Evolutionary conservation across 805 yeast species (phyloP).

Genomic region (Metschnikowia noctiluminum): DNA sequence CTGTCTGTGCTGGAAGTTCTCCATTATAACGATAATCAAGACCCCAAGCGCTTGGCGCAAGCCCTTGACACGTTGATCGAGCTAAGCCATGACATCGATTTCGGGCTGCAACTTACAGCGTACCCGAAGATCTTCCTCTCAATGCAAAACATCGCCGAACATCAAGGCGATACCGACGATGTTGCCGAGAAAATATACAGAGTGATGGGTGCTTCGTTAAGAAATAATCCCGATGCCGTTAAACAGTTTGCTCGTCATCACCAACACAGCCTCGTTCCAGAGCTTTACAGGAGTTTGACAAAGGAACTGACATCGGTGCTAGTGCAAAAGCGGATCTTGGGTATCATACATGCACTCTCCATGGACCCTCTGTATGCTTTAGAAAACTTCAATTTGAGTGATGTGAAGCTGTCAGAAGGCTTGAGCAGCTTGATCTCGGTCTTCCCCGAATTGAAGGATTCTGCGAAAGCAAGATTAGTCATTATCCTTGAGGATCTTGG

Average conservation of each 20-base stretch:
- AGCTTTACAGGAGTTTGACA: conserved; percentile 22
- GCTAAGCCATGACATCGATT: conserved; percentile 64
- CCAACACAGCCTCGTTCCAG: conserved; percentile 17
- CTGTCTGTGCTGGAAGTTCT: conserved; percentile 14
- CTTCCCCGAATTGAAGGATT: conserved; percentile 26
- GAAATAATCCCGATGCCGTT: conserved; percentile 70
- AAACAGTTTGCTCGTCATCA: conserved; percentile 30
- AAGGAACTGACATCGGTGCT: conserved; percentile 22
- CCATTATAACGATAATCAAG: conserved; percentile 13
- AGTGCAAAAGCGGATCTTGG: conserved; percentile 47
- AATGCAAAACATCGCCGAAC: conserved; percentile 24
- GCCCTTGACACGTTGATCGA: conserved; percentile 50
- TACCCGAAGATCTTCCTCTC: conserved; percentile 29
- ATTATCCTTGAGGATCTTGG: conserved; percentile 47
- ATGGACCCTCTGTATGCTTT: conserved; percentile 33
- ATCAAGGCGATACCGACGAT: conserved; percentile 11
- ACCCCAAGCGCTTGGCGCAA: conserved; percentile 18
- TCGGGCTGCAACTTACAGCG: conserved; percentile 49
- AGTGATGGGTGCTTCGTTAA: conserved; percentile 60
- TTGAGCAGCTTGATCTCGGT: conserved; percentile 23
- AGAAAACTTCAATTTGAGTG: conserved; percentile 22
- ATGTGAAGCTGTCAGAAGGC: conserved; percentile 17
- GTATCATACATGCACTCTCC: conserved; percentile 48
- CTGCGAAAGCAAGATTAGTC: conserved; percentile 37
- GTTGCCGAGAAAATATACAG: conserved; percentile 54